These are phyloP conservation scores for Boechera retrofracta DNA, from an alignment of 345 rosid species.

Conservation along the genomic window DNA sequence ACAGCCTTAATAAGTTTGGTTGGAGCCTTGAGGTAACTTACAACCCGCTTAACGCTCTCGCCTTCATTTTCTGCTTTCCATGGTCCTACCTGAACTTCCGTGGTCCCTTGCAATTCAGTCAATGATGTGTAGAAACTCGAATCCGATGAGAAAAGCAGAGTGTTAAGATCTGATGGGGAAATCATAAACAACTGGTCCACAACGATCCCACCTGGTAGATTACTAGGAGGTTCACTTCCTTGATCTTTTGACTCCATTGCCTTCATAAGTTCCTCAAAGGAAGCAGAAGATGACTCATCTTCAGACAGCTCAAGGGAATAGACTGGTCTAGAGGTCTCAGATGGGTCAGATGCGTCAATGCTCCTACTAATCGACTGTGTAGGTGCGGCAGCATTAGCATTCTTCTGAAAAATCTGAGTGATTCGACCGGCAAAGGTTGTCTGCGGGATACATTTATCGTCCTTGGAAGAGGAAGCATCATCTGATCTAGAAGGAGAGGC, in stretches of 20 bases:
- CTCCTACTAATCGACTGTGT: constrained; percentile 39
- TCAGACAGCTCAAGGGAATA: constrained; percentile 52
- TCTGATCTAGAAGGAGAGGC: constrained; percentile 58
- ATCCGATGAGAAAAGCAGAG: constrained; percentile 72
- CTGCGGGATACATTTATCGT: constrained; percentile 46
- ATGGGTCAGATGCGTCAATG: constrained; percentile 53
- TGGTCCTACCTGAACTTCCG: constrained; percentile 72
- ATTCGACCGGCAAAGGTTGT: constrained; percentile 67
- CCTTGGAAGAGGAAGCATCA: constrained; percentile 57
- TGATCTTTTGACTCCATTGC: constrained; percentile 68
- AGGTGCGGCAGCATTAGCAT: constrained; percentile 46
- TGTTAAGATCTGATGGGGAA: constrained; percentile 67
- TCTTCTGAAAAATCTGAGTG: constrained; percentile 85
- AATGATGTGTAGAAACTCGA: constrained; percentile 63
- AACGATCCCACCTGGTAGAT: constrained; percentile 86
- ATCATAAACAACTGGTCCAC: constrained; percentile 71
- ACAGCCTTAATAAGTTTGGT: constrained; percentile 80
- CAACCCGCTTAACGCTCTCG: constrained; percentile 66
- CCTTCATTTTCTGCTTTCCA: constrained; percentile 73
- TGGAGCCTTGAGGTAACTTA: constrained; percentile 77
- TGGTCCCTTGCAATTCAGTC: constrained; percentile 74
- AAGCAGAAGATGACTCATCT: constrained; percentile 58
- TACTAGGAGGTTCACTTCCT: constrained; percentile 67
- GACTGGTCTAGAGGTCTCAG: constrained; percentile 53
- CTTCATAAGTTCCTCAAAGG: constrained; percentile 70